Evolutionary conservation across 352 stramenopile species (phyloP).

Genomic region (Discostella stelligera): DNA sequence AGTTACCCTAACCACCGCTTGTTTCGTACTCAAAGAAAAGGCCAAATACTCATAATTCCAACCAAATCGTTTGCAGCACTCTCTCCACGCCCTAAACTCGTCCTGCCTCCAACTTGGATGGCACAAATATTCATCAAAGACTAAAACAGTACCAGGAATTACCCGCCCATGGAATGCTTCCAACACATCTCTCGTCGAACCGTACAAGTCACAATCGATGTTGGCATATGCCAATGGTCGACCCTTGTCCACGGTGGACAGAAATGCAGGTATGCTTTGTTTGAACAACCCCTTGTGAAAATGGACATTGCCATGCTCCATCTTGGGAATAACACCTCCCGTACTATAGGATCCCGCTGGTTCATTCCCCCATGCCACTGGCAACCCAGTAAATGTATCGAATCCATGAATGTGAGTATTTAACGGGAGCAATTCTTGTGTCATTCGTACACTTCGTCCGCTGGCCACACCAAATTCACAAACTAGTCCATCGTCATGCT

Average conservation of each 20-base stretch:
- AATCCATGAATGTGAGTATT: constrained; percentile 77
- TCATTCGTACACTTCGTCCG: constrained; percentile 74
- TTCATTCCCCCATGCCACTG: constrained; percentile 75
- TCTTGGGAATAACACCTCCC: constrained; percentile 59
- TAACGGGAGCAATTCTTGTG: constrained; percentile 75
- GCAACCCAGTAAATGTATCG: constrained; percentile 83
- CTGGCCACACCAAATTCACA: constrained; percentile 81
- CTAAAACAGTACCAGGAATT: constrained; percentile 71
- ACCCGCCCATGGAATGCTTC: constrained; percentile 68
- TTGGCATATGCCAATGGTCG: constrained; percentile 76
- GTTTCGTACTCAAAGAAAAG: constrained; percentile 76
- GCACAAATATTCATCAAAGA: constrained; percentile 83
- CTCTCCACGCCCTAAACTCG: constrained; percentile 75
- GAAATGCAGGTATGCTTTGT: constrained; percentile 71
- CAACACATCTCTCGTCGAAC: constrained; percentile 72
- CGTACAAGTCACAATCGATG: constrained; percentile 83
- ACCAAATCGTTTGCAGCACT: constrained; percentile 79
- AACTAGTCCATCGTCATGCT: constrained; percentile 64
- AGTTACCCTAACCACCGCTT: constrained; percentile 73
- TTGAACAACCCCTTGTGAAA: constrained; percentile 80
- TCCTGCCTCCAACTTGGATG: constrained; percentile 79
- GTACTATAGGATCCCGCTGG: constrained; percentile 73
- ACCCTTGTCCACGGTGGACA: constrained; percentile 51
- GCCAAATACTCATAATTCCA: constrained; percentile 81
- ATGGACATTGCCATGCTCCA: constrained; percentile 62